Base-by-base conservation (phyloP, 148 eudicot genomes). In the Vaccinium vitisidaea region DNA sequence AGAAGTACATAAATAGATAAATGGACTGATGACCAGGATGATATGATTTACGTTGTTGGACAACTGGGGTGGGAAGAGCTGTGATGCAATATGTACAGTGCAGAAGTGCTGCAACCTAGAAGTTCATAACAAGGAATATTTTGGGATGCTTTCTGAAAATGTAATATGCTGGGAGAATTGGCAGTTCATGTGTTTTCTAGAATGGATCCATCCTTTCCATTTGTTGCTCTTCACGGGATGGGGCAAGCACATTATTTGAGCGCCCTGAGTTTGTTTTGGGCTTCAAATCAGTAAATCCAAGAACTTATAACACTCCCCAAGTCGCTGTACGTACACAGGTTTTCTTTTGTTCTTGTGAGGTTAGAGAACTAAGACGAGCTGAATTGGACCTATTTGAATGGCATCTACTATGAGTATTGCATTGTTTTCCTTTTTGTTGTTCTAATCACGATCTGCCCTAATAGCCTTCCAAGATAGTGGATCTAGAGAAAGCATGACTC, bases 401-500 rank as follows among this genome's bases (percentile, higher is more conserved):
- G 74, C 74, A 69, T 69, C 43, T 69, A 13, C 13, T 69, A 27
- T 30, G 74, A 30, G 18, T 10, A 23, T 23, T 65, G 23, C 71
- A 23, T 9, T 21, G 12, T 12, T n/a, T 63, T 1, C 65, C 65
- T 65, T 65, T 3, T 32, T 16, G 78, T 39, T 75, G 53, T 39
- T 46, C n/a, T 75, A 21, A 75, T 75, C 0, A 19, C 7, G 14
- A 21, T 46, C 49, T 75, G 48, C 27, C 53, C 50, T 36, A 6
- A 73, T 73, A 73, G 43, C 74, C 39, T 69, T 69, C 74, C 39
- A 6, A 25, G 80, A 52, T 5, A 16, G 9, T 73, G 15, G 49
- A 53, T 78, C 36, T 23, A 76, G 80, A 49, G 80, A 76, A 78
- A 78, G 39, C 80, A 25, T 18, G 32, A 77, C 58, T n/a, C 18